phyloP scores from a whole-genome alignment of 805 yeast genomes.

The Candida adriatica region DNA sequence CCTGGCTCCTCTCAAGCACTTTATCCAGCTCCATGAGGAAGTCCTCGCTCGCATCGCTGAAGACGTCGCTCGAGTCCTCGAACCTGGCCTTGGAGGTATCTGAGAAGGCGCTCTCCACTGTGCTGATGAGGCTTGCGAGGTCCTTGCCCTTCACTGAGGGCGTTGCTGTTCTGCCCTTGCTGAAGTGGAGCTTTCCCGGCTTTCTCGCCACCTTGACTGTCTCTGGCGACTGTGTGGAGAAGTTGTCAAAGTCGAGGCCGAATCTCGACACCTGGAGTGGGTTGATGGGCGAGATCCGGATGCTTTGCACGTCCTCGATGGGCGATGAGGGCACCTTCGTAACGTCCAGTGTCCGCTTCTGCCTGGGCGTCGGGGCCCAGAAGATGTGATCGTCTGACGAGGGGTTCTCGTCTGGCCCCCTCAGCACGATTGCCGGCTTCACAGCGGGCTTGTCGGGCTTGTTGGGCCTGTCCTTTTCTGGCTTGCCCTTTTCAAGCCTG shows the following conservation, averaged over 20 bases:
- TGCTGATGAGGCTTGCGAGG: constrained; percentile 15
- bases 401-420: constrained; percentile 5
- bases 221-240: constrained; percentile 16
- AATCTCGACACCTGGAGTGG: constrained; percentile 17
- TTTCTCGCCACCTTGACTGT: constrained; percentile 2
- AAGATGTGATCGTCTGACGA: constrained; percentile 24
- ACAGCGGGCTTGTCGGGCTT: not conserved
- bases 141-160: constrained; percentile 15
- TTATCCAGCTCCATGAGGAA: constrained; percentile 15
- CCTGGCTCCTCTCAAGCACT: constrained; percentile 3
- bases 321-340: constrained; percentile 21
- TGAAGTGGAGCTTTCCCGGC: too few species aligned
- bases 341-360: constrained; percentile 3
- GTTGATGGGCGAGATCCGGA: constrained; percentile 12
- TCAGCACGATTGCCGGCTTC: not conserved
- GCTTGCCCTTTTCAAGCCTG: too few species aligned
- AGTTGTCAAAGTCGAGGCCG: constrained; percentile 17
- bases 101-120: constrained; percentile 11
- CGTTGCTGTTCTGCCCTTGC: too few species aligned
- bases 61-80: constrained; percentile 18
- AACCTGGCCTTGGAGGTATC: not conserved
- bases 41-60: constrained; percentile 23
- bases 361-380: constrained; percentile 24
- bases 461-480: too few species aligned
- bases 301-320: constrained; percentile 7